These are phyloP conservation scores for Arthrobotrys musiformis DNA, from an alignment of 2,329 filamentous ascomycete species.

Conservation along the genomic window DNA sequence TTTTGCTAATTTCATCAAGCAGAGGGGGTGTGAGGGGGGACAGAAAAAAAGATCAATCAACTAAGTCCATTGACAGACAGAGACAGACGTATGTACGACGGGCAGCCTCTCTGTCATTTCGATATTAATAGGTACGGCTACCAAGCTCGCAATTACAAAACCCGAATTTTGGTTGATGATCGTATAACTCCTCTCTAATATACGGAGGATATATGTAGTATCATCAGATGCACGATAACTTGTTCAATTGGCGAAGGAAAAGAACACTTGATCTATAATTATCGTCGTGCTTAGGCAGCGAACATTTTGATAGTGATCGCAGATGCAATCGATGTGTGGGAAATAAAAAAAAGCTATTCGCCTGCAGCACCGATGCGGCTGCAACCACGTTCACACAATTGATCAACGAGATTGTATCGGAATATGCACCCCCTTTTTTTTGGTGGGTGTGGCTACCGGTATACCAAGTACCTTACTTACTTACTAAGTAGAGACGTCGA, in stretches of 20 bases:
- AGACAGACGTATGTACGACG: not conserved
- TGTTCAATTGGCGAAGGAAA: not conserved
- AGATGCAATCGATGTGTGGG: not conserved
- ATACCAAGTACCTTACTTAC: too few relatives aligned
- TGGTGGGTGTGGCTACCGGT: too few relatives aligned
- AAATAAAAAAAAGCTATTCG: slow-evolving; percentile 7
- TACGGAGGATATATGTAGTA: not conserved
- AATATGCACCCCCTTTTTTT: slow-evolving; percentile 44
- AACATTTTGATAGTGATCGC: not conserved
- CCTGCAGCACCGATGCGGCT: slow-evolving; percentile 35
- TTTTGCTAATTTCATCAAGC: slow-evolving; percentile 35
- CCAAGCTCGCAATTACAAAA: too few relatives aligned
- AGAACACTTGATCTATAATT: slow-evolving; percentile 1
- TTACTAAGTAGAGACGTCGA: too few relatives aligned
- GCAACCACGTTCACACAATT: not conserved
- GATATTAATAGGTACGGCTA: slow-evolving; percentile 33
- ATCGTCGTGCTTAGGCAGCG: slow-evolving; percentile 37
- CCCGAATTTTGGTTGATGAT: not conserved
- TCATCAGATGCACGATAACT: not conserved
- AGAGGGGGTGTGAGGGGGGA: not conserved
- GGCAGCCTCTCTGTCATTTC: not conserved
- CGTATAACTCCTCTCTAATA: not conserved
- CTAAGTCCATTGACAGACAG: not conserved
- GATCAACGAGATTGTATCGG: slow-evolving; percentile 16
- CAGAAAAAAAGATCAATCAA: not conserved